Conservation (phyloP, 495 filamentous ascomycete species). For the Umbilicaria muhlenbergii region DNA sequence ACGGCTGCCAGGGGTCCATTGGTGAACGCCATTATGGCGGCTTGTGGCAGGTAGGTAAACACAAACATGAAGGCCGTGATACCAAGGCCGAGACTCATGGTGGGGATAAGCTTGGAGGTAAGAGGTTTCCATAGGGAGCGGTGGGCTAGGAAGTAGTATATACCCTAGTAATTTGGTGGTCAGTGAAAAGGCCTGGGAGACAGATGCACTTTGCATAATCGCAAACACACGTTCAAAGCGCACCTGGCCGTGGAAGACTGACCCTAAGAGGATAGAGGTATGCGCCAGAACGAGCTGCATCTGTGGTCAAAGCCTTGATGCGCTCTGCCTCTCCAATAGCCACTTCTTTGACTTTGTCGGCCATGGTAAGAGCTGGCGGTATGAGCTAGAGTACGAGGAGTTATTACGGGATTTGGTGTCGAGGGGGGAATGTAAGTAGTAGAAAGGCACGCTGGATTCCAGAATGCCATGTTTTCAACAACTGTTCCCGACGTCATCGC, state of each 20-base stretch:
- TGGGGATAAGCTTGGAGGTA: constrained; percentile 49
- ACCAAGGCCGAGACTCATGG: constrained; percentile 50
- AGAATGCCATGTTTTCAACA: not conserved
- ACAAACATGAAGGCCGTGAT: constrained; percentile 69
- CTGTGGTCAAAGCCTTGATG: constrained; percentile 31
- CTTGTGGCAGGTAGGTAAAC: constrained; percentile 83
- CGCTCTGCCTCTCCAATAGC: constrained; percentile 25
- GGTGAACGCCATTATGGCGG: constrained; percentile 57
- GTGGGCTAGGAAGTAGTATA: constrained; percentile 61
- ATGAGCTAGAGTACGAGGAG: too few species aligned
- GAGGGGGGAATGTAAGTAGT: not conserved
- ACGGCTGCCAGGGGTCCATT: constrained; percentile 74
- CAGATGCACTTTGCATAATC: not conserved
- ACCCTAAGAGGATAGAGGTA: constrained; percentile 81
- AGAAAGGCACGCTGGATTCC: not conserved
- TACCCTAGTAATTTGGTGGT: constrained; percentile 35
- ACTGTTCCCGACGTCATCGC: not conserved
- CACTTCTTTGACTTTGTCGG: constrained; percentile 26
- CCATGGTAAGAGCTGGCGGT: constrained; percentile 15
- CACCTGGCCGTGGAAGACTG: constrained; percentile 3
- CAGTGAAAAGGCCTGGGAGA: constrained; percentile 1
- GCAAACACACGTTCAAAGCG: not conserved
- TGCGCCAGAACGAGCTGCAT: constrained; percentile 55
- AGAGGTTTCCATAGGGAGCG: constrained; percentile 50
- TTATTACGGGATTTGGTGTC: not conserved